Conservation (phyloP, 768 basidiomycete genomes). For the Favolaschia claudopus region DNA sequence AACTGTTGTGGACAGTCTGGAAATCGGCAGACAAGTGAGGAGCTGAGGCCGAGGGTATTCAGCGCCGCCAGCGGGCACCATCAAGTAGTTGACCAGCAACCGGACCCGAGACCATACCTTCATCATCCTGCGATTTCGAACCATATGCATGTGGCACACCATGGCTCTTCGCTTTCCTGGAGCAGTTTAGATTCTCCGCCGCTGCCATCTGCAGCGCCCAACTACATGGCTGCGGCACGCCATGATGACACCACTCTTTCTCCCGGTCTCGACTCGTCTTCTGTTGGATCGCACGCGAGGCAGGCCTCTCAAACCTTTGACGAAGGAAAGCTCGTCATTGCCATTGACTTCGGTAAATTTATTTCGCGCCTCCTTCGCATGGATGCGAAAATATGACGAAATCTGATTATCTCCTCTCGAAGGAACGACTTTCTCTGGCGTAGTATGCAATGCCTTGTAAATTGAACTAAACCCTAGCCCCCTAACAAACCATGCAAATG, state of each 20-base stretch:
- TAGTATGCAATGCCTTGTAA: slow-evolving; percentile 58
- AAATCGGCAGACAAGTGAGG: slow-evolving; percentile 30
- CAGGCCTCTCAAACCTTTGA: slow-evolving; percentile 42
- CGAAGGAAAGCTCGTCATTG: slow-evolving; percentile 83
- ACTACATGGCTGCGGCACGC: background rate
- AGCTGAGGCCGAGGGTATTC: slow-evolving; percentile 40
- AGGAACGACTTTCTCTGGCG: slow-evolving; percentile 91
- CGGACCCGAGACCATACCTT: slow-evolving; percentile 43
- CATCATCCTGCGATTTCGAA: slow-evolving; percentile 44
- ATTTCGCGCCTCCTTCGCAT: too few relatives aligned
- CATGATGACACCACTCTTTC: slow-evolving; percentile 24
- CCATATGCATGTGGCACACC: slow-evolving; percentile 50
- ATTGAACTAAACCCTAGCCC: background rate
- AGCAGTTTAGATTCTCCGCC: slow-evolving; percentile 34
- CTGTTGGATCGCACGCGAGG: slow-evolving; percentile 13
- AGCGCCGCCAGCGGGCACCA: slow-evolving; percentile 33
- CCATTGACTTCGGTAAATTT: slow-evolving; percentile 82
- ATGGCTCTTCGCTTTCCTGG: slow-evolving; percentile 46
- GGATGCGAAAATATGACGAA: too few relatives aligned
- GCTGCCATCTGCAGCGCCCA: background rate
- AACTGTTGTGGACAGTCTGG: slow-evolving; percentile 68
- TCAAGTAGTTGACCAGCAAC: slow-evolving; percentile 60
- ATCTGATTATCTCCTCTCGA: too few relatives aligned
- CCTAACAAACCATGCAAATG: background rate
- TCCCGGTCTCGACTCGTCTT: background rate